Evolutionary conservation across 345 rosid genomes (phyloP).

Genomic region (Salix exigua): DNA sequence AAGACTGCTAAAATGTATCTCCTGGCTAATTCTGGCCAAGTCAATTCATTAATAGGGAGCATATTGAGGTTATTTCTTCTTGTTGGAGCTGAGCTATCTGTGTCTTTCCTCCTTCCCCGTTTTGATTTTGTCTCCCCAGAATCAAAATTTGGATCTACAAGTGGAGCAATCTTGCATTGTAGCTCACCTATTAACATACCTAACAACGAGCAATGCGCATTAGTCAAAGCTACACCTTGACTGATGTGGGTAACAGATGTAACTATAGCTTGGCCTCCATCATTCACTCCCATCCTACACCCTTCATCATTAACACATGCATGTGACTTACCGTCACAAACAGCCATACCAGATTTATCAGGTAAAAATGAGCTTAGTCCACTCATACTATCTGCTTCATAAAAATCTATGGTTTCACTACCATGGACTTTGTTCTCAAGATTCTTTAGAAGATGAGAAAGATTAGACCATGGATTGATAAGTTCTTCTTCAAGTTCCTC

Average conservation of each 20-base stretch:
- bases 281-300: constrained; percentile 34
- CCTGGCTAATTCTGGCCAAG: constrained; percentile 96
- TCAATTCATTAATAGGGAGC: constrained; percentile 84
- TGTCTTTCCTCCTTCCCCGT: constrained; percentile 81
- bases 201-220: constrained; percentile 62
- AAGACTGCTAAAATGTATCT: constrained; percentile 72
- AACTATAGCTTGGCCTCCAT: constrained; percentile 31
- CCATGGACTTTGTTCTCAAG: constrained; percentile 30
- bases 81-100: constrained; percentile 46
- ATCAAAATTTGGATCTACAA: constrained; percentile 87
- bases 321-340: constrained; percentile 29
- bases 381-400: constrained; percentile 27
- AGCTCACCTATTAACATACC: constrained; percentile 73
- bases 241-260: constrained; percentile 33
- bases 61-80: constrained; percentile 64
- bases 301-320: constrained; percentile 39
- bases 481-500: constrained; percentile 79
- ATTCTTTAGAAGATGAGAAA: constrained; percentile 33
- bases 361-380: constrained; percentile 28
- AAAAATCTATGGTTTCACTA: constrained; percentile 28
- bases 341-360: constrained; percentile 26
- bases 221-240: constrained; percentile 49
- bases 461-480: constrained; percentile 51
- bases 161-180: constrained; percentile 85
- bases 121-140: constrained; percentile 72